Evolutionary conservation across 2,329 filamentous ascomycete genomes (phyloP).

Genomic region (Colletotrichum karsti): DNA sequence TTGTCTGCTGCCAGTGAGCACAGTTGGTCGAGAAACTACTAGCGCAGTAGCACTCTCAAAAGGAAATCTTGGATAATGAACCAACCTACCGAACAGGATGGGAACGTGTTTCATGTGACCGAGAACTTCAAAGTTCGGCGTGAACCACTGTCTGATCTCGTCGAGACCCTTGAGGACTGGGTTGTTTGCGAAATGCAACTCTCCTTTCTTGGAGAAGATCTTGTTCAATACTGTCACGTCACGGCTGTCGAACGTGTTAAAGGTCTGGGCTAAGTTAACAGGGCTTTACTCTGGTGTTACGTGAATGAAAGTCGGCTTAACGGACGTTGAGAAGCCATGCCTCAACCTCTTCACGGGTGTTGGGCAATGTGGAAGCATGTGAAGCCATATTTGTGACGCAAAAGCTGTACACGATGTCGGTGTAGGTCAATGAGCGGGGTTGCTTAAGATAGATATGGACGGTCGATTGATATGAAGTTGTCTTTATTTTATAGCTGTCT

Average conservation of each 20-base stretch:
- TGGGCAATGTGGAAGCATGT: background rate
- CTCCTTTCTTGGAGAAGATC: background rate
- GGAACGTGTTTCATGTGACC: slow-evolving; percentile 10
- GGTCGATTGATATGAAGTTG: no score
- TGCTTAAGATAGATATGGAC: no score
- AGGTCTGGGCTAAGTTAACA: background rate
- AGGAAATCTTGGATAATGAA: no score
- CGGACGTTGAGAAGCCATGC: background rate
- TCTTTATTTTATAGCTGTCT: background rate
- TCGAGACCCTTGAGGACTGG: background rate
- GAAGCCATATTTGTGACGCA: background rate
- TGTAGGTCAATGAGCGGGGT: no score
- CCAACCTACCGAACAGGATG: background rate
- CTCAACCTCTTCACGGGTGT: background rate
- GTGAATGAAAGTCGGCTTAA: background rate
- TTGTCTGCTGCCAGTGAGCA: background rate
- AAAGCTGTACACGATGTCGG: no score
- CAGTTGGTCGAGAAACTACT: no score
- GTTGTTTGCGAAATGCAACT: background rate
- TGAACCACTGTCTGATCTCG: background rate
- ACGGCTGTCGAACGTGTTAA: background rate
- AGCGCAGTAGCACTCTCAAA: no score
- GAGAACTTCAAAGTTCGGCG: background rate
- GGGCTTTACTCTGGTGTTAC: background rate
- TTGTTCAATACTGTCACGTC: background rate